phyloP scores from a whole-genome alignment of 2,329 filamentous ascomycete species.

The Tolypocladium album region DNA sequence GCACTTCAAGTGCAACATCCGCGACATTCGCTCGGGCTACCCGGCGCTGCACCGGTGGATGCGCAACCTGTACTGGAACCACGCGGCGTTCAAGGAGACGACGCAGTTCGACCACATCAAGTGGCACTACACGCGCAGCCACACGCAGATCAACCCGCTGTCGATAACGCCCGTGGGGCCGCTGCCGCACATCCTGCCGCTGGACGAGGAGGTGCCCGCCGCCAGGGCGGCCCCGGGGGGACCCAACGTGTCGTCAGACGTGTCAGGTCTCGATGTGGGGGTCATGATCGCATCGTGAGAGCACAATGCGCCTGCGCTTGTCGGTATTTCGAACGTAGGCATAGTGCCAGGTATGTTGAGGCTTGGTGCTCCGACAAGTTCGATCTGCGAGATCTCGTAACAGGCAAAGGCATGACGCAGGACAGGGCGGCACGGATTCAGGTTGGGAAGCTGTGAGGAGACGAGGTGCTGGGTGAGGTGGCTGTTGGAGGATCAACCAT shows the following conservation, averaged over 20 bases:
- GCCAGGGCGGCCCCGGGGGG: conserved; percentile 18
- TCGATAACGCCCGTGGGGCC: conserved; percentile 80
- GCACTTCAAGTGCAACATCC: conserved; percentile 80
- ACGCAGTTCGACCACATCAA: conserved; percentile 96
- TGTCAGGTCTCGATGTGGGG: too few species aligned
- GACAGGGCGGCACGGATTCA: too few species aligned
- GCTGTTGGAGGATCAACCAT: too few species aligned
- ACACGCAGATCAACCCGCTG: conserved; percentile 55
- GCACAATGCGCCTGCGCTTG: too few species aligned
- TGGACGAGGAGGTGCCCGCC: conserved; percentile 67
- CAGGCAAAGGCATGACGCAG: too few species aligned
- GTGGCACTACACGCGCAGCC: conserved; percentile 54
- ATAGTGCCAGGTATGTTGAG: too few species aligned
- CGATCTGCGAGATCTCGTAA: too few species aligned
- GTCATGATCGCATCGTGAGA: too few species aligned
- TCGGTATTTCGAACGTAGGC: too few species aligned
- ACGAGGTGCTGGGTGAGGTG: not conserved
- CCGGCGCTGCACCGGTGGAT: conserved; percentile 74
- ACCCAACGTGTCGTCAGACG: too few species aligned
- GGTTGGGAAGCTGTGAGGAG: not conserved
- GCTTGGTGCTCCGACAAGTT: too few species aligned
- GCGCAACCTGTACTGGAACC: conserved; percentile 74
- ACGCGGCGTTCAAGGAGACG: conserved; percentile 66
- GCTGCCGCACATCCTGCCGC: conserved; percentile 65
- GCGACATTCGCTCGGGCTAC: conserved; percentile 76